Percentiles rank a stretch among this genome's conserved stretches.
phyloP scores from a whole-genome alignment of 2,329 filamentous ascomycete genomes.

The Curvularia sp. region DNA sequence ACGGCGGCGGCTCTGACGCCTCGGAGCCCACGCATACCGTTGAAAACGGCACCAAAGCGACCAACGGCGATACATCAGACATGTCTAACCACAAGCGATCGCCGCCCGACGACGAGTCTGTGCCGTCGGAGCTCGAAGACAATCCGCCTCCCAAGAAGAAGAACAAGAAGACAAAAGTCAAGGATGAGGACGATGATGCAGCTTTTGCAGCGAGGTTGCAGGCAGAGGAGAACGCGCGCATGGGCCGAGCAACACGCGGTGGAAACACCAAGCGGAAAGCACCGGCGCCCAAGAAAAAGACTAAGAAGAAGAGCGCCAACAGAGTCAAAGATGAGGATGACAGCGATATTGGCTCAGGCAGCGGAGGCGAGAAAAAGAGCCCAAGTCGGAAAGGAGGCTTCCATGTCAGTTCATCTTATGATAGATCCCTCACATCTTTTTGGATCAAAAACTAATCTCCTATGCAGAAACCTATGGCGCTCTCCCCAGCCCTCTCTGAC shows the following conservation, averaged over 20 bases:
- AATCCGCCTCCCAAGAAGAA: conserved; percentile 57
- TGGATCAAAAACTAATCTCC: conserved; percentile 41
- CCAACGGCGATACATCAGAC: conserved; percentile 35
- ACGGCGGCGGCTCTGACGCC: conserved; percentile 40
- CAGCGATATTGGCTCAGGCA: conserved; percentile 73
- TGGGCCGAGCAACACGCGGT: conserved; percentile 74
- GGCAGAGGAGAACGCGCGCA: conserved; percentile 82
- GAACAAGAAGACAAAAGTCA: conserved; percentile 71
- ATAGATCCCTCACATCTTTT: not conserved
- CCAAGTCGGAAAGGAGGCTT: conserved; percentile 85
- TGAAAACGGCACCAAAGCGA: conserved; percentile 41
- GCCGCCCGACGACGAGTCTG: conserved; percentile 50
- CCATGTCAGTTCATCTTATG: conserved; percentile 64
- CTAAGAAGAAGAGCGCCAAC: conserved; percentile 76
- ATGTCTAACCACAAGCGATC: conserved; percentile 53
- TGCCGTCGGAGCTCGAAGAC: conserved; percentile 52
- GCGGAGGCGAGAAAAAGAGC: conserved; percentile 68
- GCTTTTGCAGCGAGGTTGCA: conserved; percentile 86
- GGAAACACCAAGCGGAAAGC: conserved; percentile 66
- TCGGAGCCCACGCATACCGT: conserved; percentile 51
- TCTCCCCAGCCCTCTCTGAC: conserved; percentile 73
- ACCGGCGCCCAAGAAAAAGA: conserved; percentile 65
- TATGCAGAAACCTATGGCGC: conserved; percentile 72
- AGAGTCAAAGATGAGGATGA: conserved; percentile 81
- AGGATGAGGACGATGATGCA: conserved; percentile 82